These are phyloP conservation scores for Xylaria castorea DNA, from an alignment of 495 filamentous ascomycete genomes.

Conservation along the genomic window DNA sequence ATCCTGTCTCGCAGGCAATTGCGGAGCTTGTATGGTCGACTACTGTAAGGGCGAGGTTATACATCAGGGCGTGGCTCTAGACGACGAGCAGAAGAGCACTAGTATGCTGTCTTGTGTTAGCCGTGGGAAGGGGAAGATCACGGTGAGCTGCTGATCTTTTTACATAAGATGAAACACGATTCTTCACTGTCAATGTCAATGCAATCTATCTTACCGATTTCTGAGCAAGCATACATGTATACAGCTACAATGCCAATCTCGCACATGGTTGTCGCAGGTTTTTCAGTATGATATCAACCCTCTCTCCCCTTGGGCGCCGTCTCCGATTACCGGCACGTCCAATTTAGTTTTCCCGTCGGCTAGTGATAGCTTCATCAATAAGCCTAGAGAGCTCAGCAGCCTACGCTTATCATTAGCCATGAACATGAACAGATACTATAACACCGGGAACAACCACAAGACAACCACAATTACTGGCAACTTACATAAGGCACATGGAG, in stretches of 20 bases:
- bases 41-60: constrained; percentile 49
- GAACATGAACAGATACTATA: no score
- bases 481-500: constrained; percentile 57
- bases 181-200: neutral
- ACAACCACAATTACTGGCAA: constrained; percentile 3
- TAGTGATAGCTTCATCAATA: constrained; percentile 16
- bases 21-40: constrained; percentile 52
- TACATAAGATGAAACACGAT: neutral
- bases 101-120: constrained; percentile 51
- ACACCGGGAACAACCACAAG: neutral
- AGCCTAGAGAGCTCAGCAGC: constrained; percentile 11
- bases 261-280: neutral
- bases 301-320: neutral
- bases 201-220: neutral
- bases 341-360: neutral
- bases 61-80: constrained; percentile 51
- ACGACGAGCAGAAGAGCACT: constrained; percentile 45
- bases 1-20: constrained; percentile 56
- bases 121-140: constrained; percentile 46
- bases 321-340: no score
- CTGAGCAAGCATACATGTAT: neutral
- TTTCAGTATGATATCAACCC: neutral
- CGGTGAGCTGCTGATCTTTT: constrained; percentile 35
- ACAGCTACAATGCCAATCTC: neutral
- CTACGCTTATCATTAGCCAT: constrained; percentile 15